These are phyloP conservation scores for Irpex rosettiformis DNA, from an alignment of 1,284 basidiomycete genomes.

Conservation along the genomic window DNA sequence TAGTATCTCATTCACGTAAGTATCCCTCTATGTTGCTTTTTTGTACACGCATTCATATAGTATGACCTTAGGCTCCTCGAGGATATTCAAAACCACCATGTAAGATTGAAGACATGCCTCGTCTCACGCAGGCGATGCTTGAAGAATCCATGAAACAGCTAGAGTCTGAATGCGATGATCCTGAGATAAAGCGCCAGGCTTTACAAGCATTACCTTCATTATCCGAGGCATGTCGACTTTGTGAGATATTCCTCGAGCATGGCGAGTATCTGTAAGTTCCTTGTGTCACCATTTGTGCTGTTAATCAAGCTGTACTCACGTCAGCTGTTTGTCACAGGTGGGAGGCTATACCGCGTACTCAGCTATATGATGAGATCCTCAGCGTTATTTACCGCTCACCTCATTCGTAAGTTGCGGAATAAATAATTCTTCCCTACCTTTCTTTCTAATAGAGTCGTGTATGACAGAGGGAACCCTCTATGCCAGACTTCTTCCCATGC, in stretches of 20 bases:
- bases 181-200: slow-evolving; percentile 36
- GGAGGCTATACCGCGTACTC: slow-evolving; percentile 25
- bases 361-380: slow-evolving; percentile 49
- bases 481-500: slow-evolving; percentile 34
- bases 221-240: slow-evolving; percentile 50
- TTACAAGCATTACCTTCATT: slow-evolving; percentile 43
- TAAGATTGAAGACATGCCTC: slow-evolving; percentile 16
- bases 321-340: slow-evolving; percentile 19
- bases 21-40: neutral
- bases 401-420: neutral
- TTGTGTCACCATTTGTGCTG: neutral
- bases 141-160: slow-evolving; percentile 28
- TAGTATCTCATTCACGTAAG: slow-evolving; percentile 53
- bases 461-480: neutral
- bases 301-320: neutral
- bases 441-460: neutral
- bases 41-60: neutral
- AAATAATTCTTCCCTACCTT: neutral
- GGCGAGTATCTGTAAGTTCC: slow-evolving; percentile 45
- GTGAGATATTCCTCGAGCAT: slow-evolving; percentile 52
- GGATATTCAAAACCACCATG: slow-evolving; percentile 6
- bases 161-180: slow-evolving; percentile 28
- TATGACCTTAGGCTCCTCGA: slow-evolving; percentile 6
- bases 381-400: slow-evolving; percentile 40
- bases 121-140: slow-evolving; percentile 22